Evolutionary conservation across 257 asterid species (phyloP).

Genomic region (Paulownia fortunei): DNA sequence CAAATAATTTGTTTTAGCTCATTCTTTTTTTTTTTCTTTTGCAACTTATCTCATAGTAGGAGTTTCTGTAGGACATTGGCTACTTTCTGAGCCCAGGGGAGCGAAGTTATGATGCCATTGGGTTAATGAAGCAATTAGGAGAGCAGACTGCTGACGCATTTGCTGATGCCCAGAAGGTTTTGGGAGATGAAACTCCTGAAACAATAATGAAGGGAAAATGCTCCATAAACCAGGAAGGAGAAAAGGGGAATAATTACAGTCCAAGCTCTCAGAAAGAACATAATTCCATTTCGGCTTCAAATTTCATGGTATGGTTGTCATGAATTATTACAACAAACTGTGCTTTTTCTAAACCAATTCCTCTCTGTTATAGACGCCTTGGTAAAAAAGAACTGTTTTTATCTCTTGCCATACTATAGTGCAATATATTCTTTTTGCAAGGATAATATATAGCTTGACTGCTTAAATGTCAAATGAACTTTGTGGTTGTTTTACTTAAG

Average conservation of each 20-base stretch:
- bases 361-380: neutral
- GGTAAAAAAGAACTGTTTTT: too few relatives aligned
- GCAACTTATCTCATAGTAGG: slow-evolving; percentile 18
- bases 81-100: slow-evolving; percentile 81
- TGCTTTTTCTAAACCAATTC: neutral
- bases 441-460: too few relatives aligned
- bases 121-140: slow-evolving; percentile 88
- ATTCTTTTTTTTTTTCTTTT: neutral
- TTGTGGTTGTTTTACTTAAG: too few relatives aligned
- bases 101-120: slow-evolving; percentile 84
- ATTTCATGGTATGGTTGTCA: slow-evolving; percentile 52
- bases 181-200: slow-evolving; percentile 94
- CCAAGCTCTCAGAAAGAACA: slow-evolving; percentile 37
- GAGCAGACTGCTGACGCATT: slow-evolving; percentile 93
- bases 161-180: slow-evolving; percentile 89
- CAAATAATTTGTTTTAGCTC: neutral
- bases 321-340: neutral
- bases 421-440: too few relatives aligned
- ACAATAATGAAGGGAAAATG: slow-evolving; percentile 64
- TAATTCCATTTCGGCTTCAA: slow-evolving; percentile 38
- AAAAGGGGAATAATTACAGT: slow-evolving; percentile 40
- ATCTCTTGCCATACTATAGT: too few relatives aligned
- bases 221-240: slow-evolving; percentile 25
- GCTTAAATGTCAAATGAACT: too few relatives aligned
- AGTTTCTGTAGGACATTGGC: slow-evolving; percentile 73